phyloP scores from a whole-genome alignment of 805 yeast species.

The Kockiozyma suomiensis region DNA sequence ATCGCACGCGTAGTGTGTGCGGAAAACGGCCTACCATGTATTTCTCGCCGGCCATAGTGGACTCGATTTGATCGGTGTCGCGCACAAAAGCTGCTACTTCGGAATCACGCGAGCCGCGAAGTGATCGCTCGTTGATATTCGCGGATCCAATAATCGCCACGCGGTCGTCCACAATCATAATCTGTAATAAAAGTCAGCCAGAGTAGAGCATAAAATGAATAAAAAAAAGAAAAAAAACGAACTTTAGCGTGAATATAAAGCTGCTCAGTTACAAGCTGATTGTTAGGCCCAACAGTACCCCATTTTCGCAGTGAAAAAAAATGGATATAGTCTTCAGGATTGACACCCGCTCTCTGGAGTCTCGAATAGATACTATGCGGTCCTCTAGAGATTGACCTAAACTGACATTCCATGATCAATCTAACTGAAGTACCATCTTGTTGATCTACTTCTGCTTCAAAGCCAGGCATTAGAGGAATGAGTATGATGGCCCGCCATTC shows the following conservation, averaged over 20 bases:
- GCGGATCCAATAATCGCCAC: conserved; percentile 96
- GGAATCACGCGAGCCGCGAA: conserved; percentile 91
- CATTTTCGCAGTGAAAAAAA: conserved; percentile 92
- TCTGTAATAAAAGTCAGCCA: neutral
- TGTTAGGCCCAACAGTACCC: conserved; percentile 84
- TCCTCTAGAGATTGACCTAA: conserved; percentile 89
- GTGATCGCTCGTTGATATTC: conserved; percentile 93
- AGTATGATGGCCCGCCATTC: conserved; percentile 89
- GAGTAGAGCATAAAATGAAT: neutral
- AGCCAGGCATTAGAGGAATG: conserved; percentile 97
- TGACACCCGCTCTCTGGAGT: conserved; percentile 72
- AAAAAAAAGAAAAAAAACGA: neutral
- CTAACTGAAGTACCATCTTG: conserved; percentile 95
- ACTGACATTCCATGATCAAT: conserved; percentile 95
- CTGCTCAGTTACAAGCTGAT: conserved; percentile 82
- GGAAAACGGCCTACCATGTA: conserved; percentile 86
- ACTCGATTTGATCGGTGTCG: conserved; percentile 72
- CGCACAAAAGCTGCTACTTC: conserved; percentile 89
- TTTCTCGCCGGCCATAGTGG: conserved; percentile 78
- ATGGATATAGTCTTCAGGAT: conserved; percentile 88
- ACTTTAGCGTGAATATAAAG: conserved; percentile 91
- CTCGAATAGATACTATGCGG: conserved; percentile 83
- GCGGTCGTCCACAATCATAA: conserved; percentile 86
- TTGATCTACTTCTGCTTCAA: conserved; percentile 87
- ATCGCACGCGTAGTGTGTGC: conserved; percentile 80